A percentile compares a stretch with the other conserved stretches of the same genome.
These are phyloP conservation scores for Lentinus tigrinus DNA, from an alignment of 768 basidiomycete species.

Conservation along the genomic window DNA sequence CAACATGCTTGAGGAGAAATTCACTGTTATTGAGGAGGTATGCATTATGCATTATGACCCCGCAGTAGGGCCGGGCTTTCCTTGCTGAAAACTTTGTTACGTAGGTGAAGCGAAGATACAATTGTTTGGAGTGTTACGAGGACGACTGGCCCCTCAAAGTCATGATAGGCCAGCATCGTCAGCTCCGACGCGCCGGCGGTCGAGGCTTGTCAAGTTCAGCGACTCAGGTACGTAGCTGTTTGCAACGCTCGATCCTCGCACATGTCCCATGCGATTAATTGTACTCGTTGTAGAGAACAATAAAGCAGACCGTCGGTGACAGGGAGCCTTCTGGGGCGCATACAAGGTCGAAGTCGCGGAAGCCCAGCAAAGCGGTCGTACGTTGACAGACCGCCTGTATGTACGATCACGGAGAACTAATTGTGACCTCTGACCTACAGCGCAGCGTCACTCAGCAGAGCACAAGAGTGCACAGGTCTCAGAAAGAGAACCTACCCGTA, in stretches of 20 bases:
- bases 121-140: not conserved
- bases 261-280: no score
- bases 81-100: not conserved
- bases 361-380: not conserved
- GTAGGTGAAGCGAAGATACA: not conserved
- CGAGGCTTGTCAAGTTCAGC: not conserved
- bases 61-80: not conserved
- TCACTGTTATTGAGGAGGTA: not conserved
- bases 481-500: not conserved
- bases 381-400: not conserved
- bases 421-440: no score
- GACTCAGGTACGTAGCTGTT: not conserved
- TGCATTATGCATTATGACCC: not conserved
- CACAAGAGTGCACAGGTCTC: not conserved
- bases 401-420: no score
- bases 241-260: no score
- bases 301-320: no score
- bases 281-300: no score
- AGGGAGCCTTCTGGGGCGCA: not conserved
- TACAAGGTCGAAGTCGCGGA: not conserved
- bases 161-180: constrained; percentile 6
- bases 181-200: not conserved
- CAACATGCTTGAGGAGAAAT: not conserved
- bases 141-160: not conserved
- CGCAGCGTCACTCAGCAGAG: not conserved